Base-by-base conservation (phyloP, 768 basidiomycete species). In the Suillus brevipes region DNA sequence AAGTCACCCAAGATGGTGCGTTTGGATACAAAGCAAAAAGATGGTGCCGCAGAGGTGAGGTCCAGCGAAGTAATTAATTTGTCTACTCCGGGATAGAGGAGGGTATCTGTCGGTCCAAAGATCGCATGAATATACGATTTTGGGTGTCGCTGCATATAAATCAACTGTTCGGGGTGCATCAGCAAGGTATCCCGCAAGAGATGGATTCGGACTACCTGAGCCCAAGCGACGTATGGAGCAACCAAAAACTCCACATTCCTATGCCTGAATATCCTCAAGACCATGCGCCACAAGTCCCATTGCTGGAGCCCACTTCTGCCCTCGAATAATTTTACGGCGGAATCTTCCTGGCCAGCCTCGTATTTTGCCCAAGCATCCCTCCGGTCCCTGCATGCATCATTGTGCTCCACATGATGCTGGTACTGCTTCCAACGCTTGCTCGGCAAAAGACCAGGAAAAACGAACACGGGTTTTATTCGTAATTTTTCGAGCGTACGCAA, bases 401-500 rank as follows among this genome's bases (percentile, higher is more conserved):
- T 79, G 68, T 86, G 81, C 69, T 87, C 87, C 20, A 75, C 73
- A 36, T 86, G 82, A 53, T 86, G 84, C 64, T 84, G 83, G 47
- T 69, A 69, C 13, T 83, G 84, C 76, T 91, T 91, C 80, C 83
- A 84, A 63, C 90, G 87, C 67, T 88, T 89, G 70, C 88, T 88
- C 1, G 93, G 91, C 1, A 87, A 81, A 38, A 99, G 82, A 5
- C 97, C 97, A 18, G 93, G 88, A 78, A 99, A 99, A 60, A 99
- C 94, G 72, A 99, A 97, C n/a, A 99, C 94, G 25, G 97, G 97
- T 75, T 97, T 97, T 83, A 99, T 98, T 69, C 86, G 89, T 40
- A 92, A 82, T 78, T 89, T 90, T 83, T 97, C 95, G 73, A 99
- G 89, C 16, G 86, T 82, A 57, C 96, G 91, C 55, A 99, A 83